Conservation (phyloP, 768 basidiomycete species). For the Hebeloma cylindrosporum region DNA sequence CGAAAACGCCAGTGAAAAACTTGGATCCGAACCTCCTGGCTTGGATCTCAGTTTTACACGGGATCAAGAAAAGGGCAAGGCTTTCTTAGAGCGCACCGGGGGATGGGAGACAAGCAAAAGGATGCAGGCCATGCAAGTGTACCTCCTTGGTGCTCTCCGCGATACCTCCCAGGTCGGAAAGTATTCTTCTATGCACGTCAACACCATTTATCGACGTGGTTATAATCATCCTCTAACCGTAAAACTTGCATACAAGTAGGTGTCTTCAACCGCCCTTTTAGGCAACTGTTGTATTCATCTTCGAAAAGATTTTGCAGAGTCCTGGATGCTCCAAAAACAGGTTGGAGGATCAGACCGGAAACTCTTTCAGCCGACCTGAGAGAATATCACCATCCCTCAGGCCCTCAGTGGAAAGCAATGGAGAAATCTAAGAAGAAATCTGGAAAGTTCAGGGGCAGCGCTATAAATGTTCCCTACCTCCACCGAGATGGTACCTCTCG, state of each 20-base stretch:
- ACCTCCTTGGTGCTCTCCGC: slow-evolving; percentile 49
- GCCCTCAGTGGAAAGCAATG: slow-evolving; percentile 24
- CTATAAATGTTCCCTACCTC: slow-evolving; percentile 23
- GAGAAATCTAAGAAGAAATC: slow-evolving; percentile 18
- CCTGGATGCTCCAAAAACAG: slow-evolving; percentile 63
- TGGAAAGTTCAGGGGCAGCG: slow-evolving; percentile 3
- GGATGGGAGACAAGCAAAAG: slow-evolving; percentile 18
- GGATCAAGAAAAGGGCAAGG: slow-evolving; percentile 42
- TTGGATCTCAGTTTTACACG: slow-evolving; percentile 42
- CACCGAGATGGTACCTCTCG: slow-evolving; percentile 18
- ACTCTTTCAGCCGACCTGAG: slow-evolving; percentile 24
- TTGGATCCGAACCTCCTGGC: slow-evolving; percentile 45
- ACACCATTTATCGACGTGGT: slow-evolving; percentile 50
- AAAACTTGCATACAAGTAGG: slow-evolving; percentile 50
- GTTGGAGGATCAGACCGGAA: slow-evolving; percentile 40
- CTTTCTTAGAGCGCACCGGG: slow-evolving; percentile 38
- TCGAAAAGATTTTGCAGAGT: slow-evolving; percentile 44
- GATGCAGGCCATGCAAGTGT: slow-evolving; percentile 43
- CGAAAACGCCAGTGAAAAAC: slow-evolving; percentile 47
- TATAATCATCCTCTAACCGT: slow-evolving; percentile 49
- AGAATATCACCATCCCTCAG: slow-evolving; percentile 12
- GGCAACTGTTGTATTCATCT: not conserved
- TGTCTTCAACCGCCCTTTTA: not conserved
- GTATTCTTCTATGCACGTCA: slow-evolving; percentile 57
- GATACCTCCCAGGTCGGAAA: slow-evolving; percentile 48